Base-by-base conservation (phyloP, 192 early-diverging fungal species). In the Spizellomyces punctatus region DNA sequence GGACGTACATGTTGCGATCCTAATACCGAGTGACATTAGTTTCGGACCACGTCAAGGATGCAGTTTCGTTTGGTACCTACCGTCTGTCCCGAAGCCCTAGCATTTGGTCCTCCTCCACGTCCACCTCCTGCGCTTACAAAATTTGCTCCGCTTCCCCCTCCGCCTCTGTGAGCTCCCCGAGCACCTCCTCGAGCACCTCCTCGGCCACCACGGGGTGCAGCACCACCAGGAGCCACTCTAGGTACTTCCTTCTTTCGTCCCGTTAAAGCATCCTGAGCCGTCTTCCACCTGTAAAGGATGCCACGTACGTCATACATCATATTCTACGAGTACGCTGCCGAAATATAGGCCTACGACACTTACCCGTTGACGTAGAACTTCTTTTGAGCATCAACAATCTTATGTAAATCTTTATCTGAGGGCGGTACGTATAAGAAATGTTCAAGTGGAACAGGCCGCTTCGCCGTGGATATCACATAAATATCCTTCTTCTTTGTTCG, bases 401-500 rank as follows among this genome's bases (percentile, higher is more conserved):
- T 96, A 78, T 89, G 90, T 41, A 94, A 67, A 12, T 96, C 91
- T 55, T 91, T 87, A 60, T 91, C 86, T 7, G 60, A 52, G 19
- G 44, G 61, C 14, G 71, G 71, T 12, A 94, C 91, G 63, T 93
- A 99, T 12, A 99, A 79, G 72, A 89, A 88, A 76, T 99, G 97
- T 76, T 98, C 97, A 12, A 99, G 82, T 10, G 97, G 97, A 0
- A 99, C 93, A 9, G 96, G 96, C 8, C 97, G 89, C 71, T 95
- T 91, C 8, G 83, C 74, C 10, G 97, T 99, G 64, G 89, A 95
- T 72, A 99, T 97, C 1, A 99, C 97, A 77, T 97, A 97, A 42
- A 99, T 98, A 74, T 98, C 90, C 78, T 94, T 91, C 80, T 95
- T 92, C 74, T 98, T 98, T 8, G 97, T 99, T 42, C 97, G 92